Evolutionary conservation across 139 green algal genomes (phyloP), one percentile per base, ranked within the genome.

Genomic region (Klebsormidium nitens): DNA sequence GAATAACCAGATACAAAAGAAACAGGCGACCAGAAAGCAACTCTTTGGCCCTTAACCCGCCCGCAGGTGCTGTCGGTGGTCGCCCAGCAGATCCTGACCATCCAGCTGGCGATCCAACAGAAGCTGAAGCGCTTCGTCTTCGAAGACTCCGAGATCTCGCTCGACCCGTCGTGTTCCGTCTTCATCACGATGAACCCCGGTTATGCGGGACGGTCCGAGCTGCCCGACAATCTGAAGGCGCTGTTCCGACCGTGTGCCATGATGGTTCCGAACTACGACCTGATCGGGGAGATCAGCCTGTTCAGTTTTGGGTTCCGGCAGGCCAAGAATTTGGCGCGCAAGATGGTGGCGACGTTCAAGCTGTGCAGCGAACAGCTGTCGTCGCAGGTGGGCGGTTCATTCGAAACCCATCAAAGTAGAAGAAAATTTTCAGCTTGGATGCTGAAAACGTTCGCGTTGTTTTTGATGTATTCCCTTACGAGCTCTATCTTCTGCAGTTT

Each of bases 291-390:
- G 78, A 89, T 91, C 63, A 86, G 66, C 58, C 71, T 91, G 32
- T 88, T 87, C 77, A 82, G 59, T 1, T 91, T 88, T 63, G 86
- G 82, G 26, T 90, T 86, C 81, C 59, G 74, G 32, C 5, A 70
- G 5, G 75, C 79, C 65, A 66, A 74, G 6, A 29, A 36, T 14
- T 80, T 91, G 44, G 84, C 87, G 17, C 69, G 82, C 48, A 92
- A 92, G 78, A 92, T 92, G 86, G 87, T 92, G 55, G 84, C 87
- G 34, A 91, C 87, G 5, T 92, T 91, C 84, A 88, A 88, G 75
- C 86, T 92, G n/a, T 92, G 87, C 84, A 89, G 81, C 3, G 87
- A 92, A 79, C 87, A 92, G 86, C 84, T 92, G 44, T 88, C 80
- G 26, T 79, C 65, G 74, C 59, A 61, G 52, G 44, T 52, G 44